Conservation (phyloP, 352 stramenopile species). For the Globisporangium barbulae region DNA sequence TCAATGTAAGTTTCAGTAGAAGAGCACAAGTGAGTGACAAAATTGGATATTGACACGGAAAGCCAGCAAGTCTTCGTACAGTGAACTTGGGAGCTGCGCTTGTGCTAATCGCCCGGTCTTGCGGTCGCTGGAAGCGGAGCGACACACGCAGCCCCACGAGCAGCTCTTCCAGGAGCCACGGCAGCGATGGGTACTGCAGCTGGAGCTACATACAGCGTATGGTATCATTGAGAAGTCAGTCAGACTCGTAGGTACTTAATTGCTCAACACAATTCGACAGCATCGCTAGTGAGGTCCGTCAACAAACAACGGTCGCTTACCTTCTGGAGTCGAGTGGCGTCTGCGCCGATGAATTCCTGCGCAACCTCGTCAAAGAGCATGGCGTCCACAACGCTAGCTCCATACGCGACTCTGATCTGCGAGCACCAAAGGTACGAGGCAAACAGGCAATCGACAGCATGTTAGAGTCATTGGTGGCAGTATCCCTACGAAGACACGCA, state of each 20-base stretch:
- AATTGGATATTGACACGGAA: not conserved
- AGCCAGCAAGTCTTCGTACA: constrained; percentile 15
- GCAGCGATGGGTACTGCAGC: constrained; percentile 32
- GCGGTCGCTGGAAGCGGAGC: constrained; percentile 41
- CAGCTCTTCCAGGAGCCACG: constrained; percentile 44
- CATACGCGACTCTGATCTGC: constrained; percentile 41
- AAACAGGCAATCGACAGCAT: not conserved
- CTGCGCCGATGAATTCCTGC: constrained; percentile 32
- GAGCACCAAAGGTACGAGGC: not conserved
- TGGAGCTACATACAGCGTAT: constrained; percentile 20
- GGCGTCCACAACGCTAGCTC: constrained; percentile 24
- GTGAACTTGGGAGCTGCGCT: constrained; percentile 24
- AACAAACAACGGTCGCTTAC: not conserved
- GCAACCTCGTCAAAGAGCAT: constrained; percentile 57
- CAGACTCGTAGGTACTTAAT: no score
- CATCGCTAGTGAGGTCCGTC: not conserved
- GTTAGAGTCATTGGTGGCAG: not conserved
- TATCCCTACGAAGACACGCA: not conserved
- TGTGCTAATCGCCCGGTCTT: constrained; percentile 19
- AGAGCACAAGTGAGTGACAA: not conserved
- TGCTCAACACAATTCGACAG: no score
- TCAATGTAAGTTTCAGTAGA: not conserved
- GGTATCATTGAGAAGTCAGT: no score
- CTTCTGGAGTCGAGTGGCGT: constrained; percentile 25
- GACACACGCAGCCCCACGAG: constrained; percentile 45